A percentile compares a stretch with the other conserved stretches of the same genome.
Conservation (phyloP, 305 asterid genomes). For the Fraxinus velutina region DNA sequence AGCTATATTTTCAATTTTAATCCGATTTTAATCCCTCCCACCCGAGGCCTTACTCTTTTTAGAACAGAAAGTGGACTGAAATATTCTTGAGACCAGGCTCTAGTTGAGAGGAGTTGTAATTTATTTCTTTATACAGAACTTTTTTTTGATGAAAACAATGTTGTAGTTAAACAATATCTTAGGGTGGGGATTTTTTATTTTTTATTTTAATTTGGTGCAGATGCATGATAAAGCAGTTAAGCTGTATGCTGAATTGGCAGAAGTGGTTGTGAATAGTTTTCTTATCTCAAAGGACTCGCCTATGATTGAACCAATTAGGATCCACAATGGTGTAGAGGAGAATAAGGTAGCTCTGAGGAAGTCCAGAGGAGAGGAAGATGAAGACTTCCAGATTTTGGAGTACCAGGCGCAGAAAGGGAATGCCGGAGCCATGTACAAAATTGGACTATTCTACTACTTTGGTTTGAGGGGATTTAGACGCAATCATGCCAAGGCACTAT, state of each 20-base stretch:
- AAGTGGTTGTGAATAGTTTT: conserved; percentile 83
- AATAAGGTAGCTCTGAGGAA: conserved; percentile 88
- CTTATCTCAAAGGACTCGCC: conserved; percentile 93
- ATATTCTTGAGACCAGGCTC: neutral
- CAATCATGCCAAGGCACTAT: conserved; percentile 76
- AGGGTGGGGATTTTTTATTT: neutral
- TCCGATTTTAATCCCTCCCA: too few species aligned
- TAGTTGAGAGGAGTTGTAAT: neutral
- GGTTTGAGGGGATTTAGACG: conserved; percentile 95
- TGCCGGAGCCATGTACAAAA: conserved; percentile 71
- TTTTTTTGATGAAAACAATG: neutral
- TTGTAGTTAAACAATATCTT: neutral
- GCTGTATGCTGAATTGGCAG: conserved; percentile 75
- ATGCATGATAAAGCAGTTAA: conserved; percentile 88
- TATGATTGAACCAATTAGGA: conserved; percentile 75
- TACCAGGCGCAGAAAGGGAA: conserved; percentile 96
- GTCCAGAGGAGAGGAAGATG: conserved; percentile 97
- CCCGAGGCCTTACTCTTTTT: neutral
- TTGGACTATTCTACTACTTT: conserved; percentile 85
- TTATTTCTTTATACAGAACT: neutral
- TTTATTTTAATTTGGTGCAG: conserved; percentile 38
- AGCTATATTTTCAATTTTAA: too few species aligned
- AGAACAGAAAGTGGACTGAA: neutral
- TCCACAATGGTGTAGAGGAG: conserved; percentile 91
- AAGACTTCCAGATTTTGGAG: conserved; percentile 92